phyloP scores from a whole-genome alignment of 768 basidiomycete genomes.

The Coprinopsis sp. region DNA sequence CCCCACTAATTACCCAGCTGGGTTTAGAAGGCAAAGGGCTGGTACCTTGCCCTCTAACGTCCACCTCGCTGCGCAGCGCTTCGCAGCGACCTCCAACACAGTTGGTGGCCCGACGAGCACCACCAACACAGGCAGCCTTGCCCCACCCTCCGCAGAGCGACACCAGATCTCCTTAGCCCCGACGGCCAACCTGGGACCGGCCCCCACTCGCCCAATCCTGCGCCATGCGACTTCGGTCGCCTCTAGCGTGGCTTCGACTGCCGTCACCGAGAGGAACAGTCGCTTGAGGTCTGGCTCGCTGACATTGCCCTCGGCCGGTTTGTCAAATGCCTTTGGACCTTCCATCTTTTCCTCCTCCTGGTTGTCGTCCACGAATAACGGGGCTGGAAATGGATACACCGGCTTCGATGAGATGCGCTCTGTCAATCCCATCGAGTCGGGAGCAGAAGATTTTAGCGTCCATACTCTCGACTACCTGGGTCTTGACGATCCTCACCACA shows the following conservation, averaged over 20 bases:
- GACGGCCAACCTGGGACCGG: constrained; percentile 29
- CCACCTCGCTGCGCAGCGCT: constrained; percentile 80
- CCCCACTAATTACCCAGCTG: constrained; percentile 74
- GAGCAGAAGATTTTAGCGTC: constrained; percentile 84
- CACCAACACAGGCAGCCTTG: constrained; percentile 28
- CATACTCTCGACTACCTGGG: constrained; percentile 97
- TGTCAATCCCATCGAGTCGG: constrained; percentile 72
- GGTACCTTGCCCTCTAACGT: constrained; percentile 97
- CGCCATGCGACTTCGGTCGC: constrained; percentile 73
- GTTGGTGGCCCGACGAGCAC: constrained; percentile 25
- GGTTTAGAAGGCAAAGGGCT: constrained; percentile 92
- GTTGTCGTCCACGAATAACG: constrained; percentile 58
- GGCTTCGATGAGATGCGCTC: constrained; percentile 79
- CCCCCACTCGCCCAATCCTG: constrained; percentile 58
- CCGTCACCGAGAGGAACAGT: constrained; percentile 63
- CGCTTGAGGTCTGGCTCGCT: constrained; percentile 91
- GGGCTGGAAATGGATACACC: constrained; percentile 52
- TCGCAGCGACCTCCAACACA: constrained; percentile 61
- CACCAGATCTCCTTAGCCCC: constrained; percentile 46
- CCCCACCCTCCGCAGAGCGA: too few relatives aligned
- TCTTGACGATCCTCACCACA: constrained; percentile 67
- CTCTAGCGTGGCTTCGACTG: constrained; percentile 49
- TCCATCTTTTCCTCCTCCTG: constrained; percentile 89
- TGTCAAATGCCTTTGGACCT: constrained; percentile 80
- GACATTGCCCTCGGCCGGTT: constrained; percentile 73